These are phyloP conservation scores for Solanum bulbocastanum DNA, from an alignment of 257 asterid genomes.

Conservation along the genomic window DNA sequence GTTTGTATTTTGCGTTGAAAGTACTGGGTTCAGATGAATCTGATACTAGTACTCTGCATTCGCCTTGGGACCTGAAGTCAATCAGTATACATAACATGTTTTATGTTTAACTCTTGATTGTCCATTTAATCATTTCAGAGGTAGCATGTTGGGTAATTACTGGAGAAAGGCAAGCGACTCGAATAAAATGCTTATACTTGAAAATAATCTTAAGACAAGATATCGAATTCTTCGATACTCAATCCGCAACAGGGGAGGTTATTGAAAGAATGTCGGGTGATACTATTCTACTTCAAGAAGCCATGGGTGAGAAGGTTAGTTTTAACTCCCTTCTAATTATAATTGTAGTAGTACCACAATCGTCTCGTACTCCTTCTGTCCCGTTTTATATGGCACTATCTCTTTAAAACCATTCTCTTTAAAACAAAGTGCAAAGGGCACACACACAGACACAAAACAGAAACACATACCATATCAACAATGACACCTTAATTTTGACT, in stretches of 20 bases:
- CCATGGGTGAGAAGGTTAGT: constrained; percentile 1
- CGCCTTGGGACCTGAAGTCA: not conserved
- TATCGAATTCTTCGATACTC: constrained; percentile 40
- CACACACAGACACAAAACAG: too few relatives aligned
- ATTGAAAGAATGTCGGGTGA: constrained; percentile 46
- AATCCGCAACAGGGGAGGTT: constrained; percentile 42
- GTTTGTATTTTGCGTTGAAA: not conserved
- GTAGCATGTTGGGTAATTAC: constrained; percentile 46
- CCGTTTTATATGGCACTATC: not conserved
- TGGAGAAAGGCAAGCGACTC: constrained; percentile 47
- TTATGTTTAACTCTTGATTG: not conserved
- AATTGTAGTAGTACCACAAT: too few relatives aligned
- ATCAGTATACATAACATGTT: not conserved
- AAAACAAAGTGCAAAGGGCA: too few relatives aligned
- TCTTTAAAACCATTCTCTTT: too few relatives aligned
- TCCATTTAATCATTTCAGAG: constrained; percentile 20
- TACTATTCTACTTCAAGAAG: constrained; percentile 17
- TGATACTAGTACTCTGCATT: not conserved
- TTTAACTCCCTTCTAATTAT: not conserved
- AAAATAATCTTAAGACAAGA: constrained; percentile 48
- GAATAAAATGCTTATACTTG: constrained; percentile 42
- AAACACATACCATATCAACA: not conserved
- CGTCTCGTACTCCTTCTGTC: not conserved
- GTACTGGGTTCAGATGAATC: not conserved
- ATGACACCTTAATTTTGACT: not conserved